These are phyloP conservation scores for Trichopus zeylanicus DNA, from an alignment of 116 monocot species.

Conservation along the genomic window DNA sequence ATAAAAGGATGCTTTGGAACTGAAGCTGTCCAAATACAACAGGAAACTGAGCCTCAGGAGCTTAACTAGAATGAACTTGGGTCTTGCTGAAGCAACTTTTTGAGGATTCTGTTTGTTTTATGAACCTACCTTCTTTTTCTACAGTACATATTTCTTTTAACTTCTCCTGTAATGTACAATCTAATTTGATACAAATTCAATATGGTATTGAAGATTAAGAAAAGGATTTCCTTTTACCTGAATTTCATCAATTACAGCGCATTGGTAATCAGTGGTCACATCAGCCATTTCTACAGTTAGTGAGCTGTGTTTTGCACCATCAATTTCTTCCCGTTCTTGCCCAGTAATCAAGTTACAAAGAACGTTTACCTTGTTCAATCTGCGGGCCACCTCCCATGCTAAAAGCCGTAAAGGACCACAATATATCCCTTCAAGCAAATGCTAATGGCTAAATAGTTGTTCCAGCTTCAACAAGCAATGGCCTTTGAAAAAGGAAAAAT, in stretches of 20 bases:
- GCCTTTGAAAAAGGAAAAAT: neutral
- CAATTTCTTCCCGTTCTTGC: conserved; percentile 83
- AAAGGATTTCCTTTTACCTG: conserved; percentile 35
- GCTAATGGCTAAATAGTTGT: conserved; percentile 11
- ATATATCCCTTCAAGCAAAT: conserved; percentile 64
- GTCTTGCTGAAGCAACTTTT: too few species aligned
- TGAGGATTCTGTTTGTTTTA: too few species aligned
- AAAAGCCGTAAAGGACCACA: conserved; percentile 94
- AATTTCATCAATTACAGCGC: conserved; percentile 96
- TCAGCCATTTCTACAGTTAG: conserved; percentile 96
- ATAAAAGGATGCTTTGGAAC: too few species aligned
- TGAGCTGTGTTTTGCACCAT: conserved; percentile 77
- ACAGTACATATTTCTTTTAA: too few species aligned
- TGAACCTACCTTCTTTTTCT: too few species aligned
- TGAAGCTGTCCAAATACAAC: too few species aligned
- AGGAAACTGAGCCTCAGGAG: too few species aligned
- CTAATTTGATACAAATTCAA: neutral
- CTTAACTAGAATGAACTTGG: too few species aligned
- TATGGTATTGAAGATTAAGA: neutral
- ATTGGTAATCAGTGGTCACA: conserved; percentile 53
- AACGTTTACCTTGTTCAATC: conserved; percentile 88
- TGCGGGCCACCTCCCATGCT: conserved; percentile 88
- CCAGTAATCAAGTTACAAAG: conserved; percentile 89
- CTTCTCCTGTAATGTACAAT: too few species aligned
- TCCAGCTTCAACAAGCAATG: neutral